Evolutionary conservation across 2,329 filamentous ascomycete species (phyloP).

Genomic region (Trichoderma atroviride): DNA sequence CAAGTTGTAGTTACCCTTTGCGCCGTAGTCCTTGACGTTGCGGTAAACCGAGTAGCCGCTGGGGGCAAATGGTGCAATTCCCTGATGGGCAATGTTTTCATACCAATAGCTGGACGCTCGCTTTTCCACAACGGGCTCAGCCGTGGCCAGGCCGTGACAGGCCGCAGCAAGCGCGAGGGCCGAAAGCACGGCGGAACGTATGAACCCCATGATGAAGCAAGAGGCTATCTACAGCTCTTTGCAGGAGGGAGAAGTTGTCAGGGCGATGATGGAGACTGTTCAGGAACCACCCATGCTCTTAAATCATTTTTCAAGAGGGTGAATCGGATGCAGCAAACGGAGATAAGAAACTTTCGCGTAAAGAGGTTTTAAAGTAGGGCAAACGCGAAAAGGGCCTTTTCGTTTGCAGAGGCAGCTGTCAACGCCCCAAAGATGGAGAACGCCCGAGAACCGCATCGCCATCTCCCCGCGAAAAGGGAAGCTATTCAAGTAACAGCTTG

Average conservation of each 20-base stretch:
- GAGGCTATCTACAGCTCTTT: background rate
- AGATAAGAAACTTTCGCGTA: background rate
- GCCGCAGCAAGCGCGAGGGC: background rate
- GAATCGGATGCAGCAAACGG: background rate
- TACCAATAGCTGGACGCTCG: slow-evolving; percentile 14
- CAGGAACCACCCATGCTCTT: background rate
- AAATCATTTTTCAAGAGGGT: background rate
- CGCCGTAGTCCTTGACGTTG: slow-evolving; percentile 47
- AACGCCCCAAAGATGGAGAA: background rate
- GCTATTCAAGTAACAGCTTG: background rate
- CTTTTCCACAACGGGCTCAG: background rate
- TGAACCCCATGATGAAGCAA: slow-evolving; percentile 7
- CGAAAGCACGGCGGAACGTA: slow-evolving; percentile 11
- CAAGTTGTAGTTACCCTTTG: slow-evolving; percentile 29
- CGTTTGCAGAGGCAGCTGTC: background rate
- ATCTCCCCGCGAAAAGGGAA: background rate
- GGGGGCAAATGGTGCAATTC: slow-evolving; percentile 9
- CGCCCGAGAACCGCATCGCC: background rate
- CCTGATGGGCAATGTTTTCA: slow-evolving; percentile 13
- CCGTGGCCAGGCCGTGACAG: background rate
- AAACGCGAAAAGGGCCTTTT: slow-evolving; percentile 12
- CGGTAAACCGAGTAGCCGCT: slow-evolving; percentile 28
- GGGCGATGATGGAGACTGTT: background rate
- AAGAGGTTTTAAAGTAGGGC: background rate
- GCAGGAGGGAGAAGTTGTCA: background rate